These are phyloP conservation scores for Carex sylvatica DNA, from an alignment of 202 grass and related monocot species.

Conservation along the genomic window DNA sequence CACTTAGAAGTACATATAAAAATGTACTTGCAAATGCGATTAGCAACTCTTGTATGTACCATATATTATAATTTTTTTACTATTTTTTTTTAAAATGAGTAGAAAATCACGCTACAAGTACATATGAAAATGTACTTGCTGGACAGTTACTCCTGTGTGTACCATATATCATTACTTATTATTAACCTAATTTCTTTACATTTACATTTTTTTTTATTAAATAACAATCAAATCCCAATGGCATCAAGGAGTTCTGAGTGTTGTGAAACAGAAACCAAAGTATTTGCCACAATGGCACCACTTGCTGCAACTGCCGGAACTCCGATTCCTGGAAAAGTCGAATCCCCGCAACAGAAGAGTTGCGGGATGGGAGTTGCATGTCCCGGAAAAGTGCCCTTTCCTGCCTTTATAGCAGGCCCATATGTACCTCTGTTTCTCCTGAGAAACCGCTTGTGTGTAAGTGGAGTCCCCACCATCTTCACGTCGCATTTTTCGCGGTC, in stretches of 20 bases:
- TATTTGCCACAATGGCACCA: slow-evolving; percentile 88
- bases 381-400: slow-evolving; percentile 82
- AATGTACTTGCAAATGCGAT: too few relatives aligned
- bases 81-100: too few relatives aligned
- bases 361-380: slow-evolving; percentile 79
- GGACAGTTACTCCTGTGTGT: slow-evolving; percentile 9
- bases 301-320: slow-evolving; percentile 92
- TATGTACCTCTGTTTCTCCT: slow-evolving; percentile 87
- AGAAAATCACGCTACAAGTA: too few relatives aligned
- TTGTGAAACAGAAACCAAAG: slow-evolving; percentile 65
- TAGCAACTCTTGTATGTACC: too few relatives aligned
- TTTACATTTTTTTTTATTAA: background rate
- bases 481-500: slow-evolving; percentile 75
- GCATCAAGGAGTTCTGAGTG: slow-evolving; percentile 97
- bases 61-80: too few relatives aligned
- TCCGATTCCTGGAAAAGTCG: slow-evolving; percentile 92
- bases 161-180: background rate
- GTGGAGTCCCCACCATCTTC: slow-evolving; percentile 75
- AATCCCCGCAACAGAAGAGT: slow-evolving; percentile 94
- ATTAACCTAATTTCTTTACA: background rate
- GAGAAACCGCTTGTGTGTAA: slow-evolving; percentile 84
- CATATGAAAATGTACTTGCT: background rate
- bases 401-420: slow-evolving; percentile 91
- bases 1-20: too few relatives aligned
- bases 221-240: slow-evolving; percentile 52